Base-by-base conservation (phyloP, 768 basidiomycete species). In the Chalciporus pseudorubinellus region DNA sequence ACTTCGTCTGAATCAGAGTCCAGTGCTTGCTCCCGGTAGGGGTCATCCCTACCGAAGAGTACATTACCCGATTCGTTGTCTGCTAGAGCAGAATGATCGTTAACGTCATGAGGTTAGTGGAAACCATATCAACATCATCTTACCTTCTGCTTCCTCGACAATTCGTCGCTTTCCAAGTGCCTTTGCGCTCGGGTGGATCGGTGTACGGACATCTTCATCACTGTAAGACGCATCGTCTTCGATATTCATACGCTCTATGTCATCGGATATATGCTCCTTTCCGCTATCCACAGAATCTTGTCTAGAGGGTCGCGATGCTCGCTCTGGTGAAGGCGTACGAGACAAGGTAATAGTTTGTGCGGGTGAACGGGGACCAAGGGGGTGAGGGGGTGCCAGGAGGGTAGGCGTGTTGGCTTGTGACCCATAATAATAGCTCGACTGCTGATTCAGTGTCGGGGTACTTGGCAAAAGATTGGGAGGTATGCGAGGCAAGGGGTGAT, bases 141-240 rank as follows among this genome's bases (percentile, higher is more conserved):
- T 58, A 80, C 80, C 70, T 31, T 80, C 80, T 22, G 67, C 52
- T 9, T 74, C 74, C 44, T 82, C 80, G 9, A 83, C 68, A 14
- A 85, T 80, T 59, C 74, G 79, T 58, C 89, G 78, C 72, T 95
- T 97, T 16, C 93, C 93, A 2, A 94, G 77, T 4, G 93, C 92
- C 66, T 95, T 97, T 31, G 81, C 87, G 65, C 90, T 93, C 1
- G 89, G 93, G 56, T 77, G 76, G 11, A 75, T 60, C n/a, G 78
- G 80, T 13, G 72, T 67, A 44, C 48, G 54, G 13, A 61, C 46
- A 4, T 73, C 63, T 6, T 67, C 71, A 14, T 75, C 74, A 48
- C 52, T 58, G 44, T 55, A 20, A 18, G 44, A 50, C 31, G 20
- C 14, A 21, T 60, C 55, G 14, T 67, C 62, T 45, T 66, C 61